Evolutionary conservation across 164 flowering plant genomes (phyloP).

Genomic region (Chimonanthus praecox): DNA sequence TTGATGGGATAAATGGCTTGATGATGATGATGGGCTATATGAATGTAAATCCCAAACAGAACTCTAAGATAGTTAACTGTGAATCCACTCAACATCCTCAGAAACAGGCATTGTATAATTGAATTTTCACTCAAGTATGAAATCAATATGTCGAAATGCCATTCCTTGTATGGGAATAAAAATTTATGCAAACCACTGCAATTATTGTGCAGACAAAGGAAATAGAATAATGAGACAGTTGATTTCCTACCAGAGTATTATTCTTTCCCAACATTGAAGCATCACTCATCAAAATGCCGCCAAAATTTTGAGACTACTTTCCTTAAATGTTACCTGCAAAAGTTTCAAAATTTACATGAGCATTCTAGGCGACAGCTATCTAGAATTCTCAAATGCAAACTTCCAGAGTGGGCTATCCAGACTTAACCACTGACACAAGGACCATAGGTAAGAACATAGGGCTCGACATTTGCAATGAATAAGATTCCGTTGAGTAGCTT

Average conservation of each 20-base stretch:
- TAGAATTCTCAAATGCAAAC: too few species aligned
- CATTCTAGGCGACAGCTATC: neutral
- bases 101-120: too few species aligned
- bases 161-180: neutral
- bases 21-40: too few species aligned
- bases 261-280: constrained; percentile 18
- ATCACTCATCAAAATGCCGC: constrained; percentile 54
- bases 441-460: too few species aligned
- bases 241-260: constrained; percentile 20
- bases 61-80: too few species aligned
- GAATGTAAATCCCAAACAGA: too few species aligned
- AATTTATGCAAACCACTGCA: neutral
- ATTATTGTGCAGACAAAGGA: neutral
- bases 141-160: neutral
- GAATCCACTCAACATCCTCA: too few species aligned
- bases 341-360: neutral
- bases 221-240: neutral
- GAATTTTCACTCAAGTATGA: neutral
- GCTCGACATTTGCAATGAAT: too few species aligned
- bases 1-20: too few species aligned
- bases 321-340: constrained; percentile 67
- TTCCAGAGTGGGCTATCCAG: too few species aligned
- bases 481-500: too few species aligned
- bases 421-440: too few species aligned
- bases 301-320: constrained; percentile 64